Base-by-base conservation (phyloP, 2,329 filamentous ascomycete genomes). In the Cladobotryum mycophilum region DNA sequence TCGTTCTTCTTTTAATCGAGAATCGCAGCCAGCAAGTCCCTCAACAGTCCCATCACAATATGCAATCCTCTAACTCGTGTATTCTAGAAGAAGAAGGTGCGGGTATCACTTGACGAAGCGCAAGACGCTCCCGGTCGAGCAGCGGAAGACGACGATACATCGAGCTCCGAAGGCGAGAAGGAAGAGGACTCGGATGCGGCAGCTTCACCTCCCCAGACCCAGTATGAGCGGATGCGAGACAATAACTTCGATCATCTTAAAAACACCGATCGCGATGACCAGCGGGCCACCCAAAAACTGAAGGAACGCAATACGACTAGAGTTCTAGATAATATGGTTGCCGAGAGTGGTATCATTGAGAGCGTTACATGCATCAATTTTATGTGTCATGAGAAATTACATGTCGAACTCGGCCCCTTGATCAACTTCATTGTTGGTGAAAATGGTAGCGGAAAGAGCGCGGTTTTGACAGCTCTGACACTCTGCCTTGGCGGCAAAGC, bases 381-480 rank as follows among this genome's bases (percentile, higher is more conserved):
- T 69, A 97, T 97, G 93, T 97, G 92, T 62, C 93, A 99, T 66
- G 76, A 83, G 41, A 84, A 85, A 49, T 78, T 97, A 15, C 82
- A 86, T 41, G 87, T 95, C 53, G 80, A 86, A 51, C 76, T 99
- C n/a, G 93, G 93, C 0, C 93, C 93, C 0, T 74, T 96, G 36
- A 95, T 99, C 67, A 99, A 99, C 69, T 99, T 99, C 69, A 91
- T 99, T 55, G 91, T 96, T 49, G 93, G 93, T 14, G 90, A 96
- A 67, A 99, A 99, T 64, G 93, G 93, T 33, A 97, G 92, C 64
- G 93, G 93, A 35, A 99, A 99, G 73, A 99, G 93, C 66, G 93
- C 93, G 3, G 86, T 97, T 13, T 73, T 99, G 25, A 97, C 93
- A 0, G 93, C 90, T 4, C 81, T 99, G 56, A 96, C 90, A 0